These are phyloP conservation scores for Epichloe typhina DNA, from an alignment of 2,329 filamentous ascomycete genomes.

Conservation along the genomic window DNA sequence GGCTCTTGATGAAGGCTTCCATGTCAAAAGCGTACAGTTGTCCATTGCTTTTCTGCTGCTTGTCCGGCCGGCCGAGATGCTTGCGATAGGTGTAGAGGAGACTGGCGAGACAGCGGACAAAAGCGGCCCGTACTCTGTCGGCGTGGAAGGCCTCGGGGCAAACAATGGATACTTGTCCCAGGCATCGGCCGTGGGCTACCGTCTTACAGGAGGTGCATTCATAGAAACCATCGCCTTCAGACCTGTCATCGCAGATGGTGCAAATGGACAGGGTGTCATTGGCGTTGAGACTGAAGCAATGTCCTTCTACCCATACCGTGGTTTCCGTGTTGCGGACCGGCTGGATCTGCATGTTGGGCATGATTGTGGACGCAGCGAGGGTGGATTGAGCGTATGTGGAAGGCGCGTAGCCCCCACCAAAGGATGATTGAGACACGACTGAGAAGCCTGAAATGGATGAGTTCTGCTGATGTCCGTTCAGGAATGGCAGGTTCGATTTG, in stretches of 20 bases:
- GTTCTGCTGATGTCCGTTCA: conserved; percentile 49
- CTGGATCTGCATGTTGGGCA: conserved; percentile 73
- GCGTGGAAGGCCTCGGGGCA: conserved; percentile 49
- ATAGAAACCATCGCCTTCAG: conserved; percentile 60
- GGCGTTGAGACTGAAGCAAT: conserved; percentile 57
- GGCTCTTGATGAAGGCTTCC: conserved; percentile 49
- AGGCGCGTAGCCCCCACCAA: conserved; percentile 58
- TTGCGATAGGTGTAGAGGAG: conserved; percentile 54
- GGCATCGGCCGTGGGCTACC: conserved; percentile 43
- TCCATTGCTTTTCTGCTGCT: conserved; percentile 45
- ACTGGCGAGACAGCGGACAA: conserved; percentile 53
- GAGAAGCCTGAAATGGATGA: conserved; percentile 47
- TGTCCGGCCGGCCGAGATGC: conserved; percentile 43
- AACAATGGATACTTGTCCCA: conserved; percentile 50
- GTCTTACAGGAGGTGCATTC: conserved; percentile 54
- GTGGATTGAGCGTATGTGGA: conserved; percentile 81
- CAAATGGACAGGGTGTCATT: conserved; percentile 50
- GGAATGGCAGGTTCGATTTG: conserved; percentile 61
- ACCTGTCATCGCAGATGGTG: conserved; percentile 63
- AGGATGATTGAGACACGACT: conserved; percentile 56
- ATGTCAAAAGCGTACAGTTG: conserved; percentile 53
- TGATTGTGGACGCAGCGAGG: conserved; percentile 70
- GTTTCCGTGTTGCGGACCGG: conserved; percentile 68
- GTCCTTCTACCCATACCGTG: conserved; percentile 72
- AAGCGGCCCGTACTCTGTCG: conserved; percentile 49